These are phyloP conservation scores for Ascochyta fabae DNA, from an alignment of 2,329 filamentous ascomycete genomes.

Conservation along the genomic window DNA sequence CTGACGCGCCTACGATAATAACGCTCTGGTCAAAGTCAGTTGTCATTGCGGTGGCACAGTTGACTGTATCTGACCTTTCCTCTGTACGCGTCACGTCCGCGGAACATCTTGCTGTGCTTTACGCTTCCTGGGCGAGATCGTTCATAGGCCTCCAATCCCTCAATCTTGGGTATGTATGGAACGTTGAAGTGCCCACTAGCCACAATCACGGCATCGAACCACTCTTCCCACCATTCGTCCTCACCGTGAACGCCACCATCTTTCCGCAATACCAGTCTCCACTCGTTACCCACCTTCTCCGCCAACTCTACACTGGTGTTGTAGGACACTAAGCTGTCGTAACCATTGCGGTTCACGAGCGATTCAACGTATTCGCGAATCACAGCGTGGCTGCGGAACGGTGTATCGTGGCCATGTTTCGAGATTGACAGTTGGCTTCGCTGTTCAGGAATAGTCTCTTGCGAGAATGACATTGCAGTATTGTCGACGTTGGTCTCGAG, in stretches of 20 bases:
- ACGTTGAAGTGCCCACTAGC: constrained; percentile 67
- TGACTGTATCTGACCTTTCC: constrained; percentile 50
- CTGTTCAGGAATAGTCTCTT: constrained; percentile 60
- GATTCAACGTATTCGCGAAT: constrained; percentile 62
- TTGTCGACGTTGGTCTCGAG: constrained; percentile 70
- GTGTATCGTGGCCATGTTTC: constrained; percentile 63
- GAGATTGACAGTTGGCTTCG: constrained; percentile 50
- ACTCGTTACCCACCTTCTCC: constrained; percentile 58
- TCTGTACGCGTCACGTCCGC: constrained; percentile 54
- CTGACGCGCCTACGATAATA: constrained; percentile 68
- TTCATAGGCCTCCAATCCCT: constrained; percentile 59
- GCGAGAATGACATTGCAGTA: constrained; percentile 65
- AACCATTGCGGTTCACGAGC: constrained; percentile 60
- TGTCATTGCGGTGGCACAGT: background rate
- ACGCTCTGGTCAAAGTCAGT: constrained; percentile 55
- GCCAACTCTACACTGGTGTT: constrained; percentile 68
- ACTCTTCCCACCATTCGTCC: constrained; percentile 68
- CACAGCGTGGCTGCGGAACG: constrained; percentile 67
- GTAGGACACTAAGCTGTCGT: constrained; percentile 61
- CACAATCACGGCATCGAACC: constrained; percentile 67
- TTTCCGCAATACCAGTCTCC: constrained; percentile 59
- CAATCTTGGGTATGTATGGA: constrained; percentile 61
- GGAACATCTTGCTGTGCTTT: constrained; percentile 62
- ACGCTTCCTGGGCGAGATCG: constrained; percentile 57
- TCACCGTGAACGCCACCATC: constrained; percentile 42